Conservation (phyloP, 2,329 filamentous ascomycete genomes). For the Whalleya microplaca region DNA sequence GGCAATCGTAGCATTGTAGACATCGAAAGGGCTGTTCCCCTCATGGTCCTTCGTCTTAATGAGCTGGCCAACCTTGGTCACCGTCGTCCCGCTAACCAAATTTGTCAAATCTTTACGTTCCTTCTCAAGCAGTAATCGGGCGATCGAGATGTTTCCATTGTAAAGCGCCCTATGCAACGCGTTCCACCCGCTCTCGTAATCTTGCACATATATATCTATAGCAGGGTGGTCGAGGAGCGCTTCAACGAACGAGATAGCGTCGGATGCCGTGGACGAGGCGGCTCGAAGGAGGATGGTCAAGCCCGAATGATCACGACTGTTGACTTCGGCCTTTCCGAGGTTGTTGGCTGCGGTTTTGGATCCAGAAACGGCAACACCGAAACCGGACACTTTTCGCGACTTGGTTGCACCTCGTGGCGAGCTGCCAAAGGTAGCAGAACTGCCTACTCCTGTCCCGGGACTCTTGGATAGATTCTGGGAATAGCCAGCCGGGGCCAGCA, state of each 20-base stretch:
- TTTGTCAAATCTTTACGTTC: slow-evolving; percentile 69
- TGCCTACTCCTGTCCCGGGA: slow-evolving; percentile 45
- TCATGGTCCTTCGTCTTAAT: slow-evolving; percentile 97
- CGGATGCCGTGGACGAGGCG: slow-evolving; percentile 72
- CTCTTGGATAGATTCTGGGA: slow-evolving; percentile 58
- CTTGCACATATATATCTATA: slow-evolving; percentile 84
- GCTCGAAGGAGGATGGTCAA: slow-evolving; percentile 84
- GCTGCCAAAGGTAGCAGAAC: slow-evolving; percentile 47
- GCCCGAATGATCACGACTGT: slow-evolving; percentile 80
- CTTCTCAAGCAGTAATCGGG: slow-evolving; percentile 77
- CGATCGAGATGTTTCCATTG: slow-evolving; percentile 84
- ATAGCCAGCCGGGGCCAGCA: slow-evolving; percentile 74
- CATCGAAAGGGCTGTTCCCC: slow-evolving; percentile 90
- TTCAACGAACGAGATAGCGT: slow-evolving; percentile 74
- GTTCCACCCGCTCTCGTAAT: slow-evolving; percentile 94
- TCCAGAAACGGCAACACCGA: slow-evolving; percentile 46
- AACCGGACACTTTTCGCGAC: slow-evolving; percentile 56
- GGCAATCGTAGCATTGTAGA: slow-evolving; percentile 87
- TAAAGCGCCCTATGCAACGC: slow-evolving; percentile 90
- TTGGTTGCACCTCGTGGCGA: slow-evolving; percentile 56
- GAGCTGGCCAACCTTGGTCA: slow-evolving; percentile 69
- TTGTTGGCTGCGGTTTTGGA: slow-evolving; percentile 49
- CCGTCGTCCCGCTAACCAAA: slow-evolving; percentile 60
- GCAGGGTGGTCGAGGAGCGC: slow-evolving; percentile 81
- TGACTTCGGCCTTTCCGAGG: slow-evolving; percentile 70